Evolutionary conservation across 1,284 basidiomycete species (phyloP), one percentile per base, ranked within the genome.

Genomic region (Stygiomarasmius scandens): DNA sequence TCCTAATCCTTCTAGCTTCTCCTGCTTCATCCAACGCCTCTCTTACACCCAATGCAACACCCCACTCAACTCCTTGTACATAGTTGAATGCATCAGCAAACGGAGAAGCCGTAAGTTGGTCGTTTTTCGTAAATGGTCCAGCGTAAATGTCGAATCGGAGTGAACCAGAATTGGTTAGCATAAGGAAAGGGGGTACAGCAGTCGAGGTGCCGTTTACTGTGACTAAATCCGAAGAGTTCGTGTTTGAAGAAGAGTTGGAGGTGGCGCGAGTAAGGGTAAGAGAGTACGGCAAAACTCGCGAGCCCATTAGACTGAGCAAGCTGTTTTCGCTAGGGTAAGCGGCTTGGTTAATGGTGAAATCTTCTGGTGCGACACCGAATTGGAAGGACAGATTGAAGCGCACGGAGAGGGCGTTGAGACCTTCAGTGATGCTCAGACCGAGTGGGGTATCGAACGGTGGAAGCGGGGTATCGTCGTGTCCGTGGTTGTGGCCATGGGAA

Each of bases 41-140:
- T 3, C 90, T 68, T 0, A 89, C 80, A 61, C 79, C 69, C 16
- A 74, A 79, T 2, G 85, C 87, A 46, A 82, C 66, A 41, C 71
- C 67, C 3, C 80, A 71, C 0, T 77, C 68, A 46, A 90, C 74
- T 38, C 81, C 74, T 1, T 82, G 71, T 48, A 91, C 78, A 68
- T 79, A 90, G 19, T 81, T 60, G 74, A 90, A 89, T 8, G 74
- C 55, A 64, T 90, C 82, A 0, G 71, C 63, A 66, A 86, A 92
- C 1, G 89, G 89, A 16, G 82, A 85, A 0, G 83, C 80, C 0
- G 89, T 90, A 23, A 92, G 78, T 68, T 92, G 85, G 69, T 93
- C 91, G 69, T 93, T 92, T 67, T 84, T 84, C 46, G 87, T 88
- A 73, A 93, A 93, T 2, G 82, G 62, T 1, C 91, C 92, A 1